Evolutionary conservation across 2,329 filamentous ascomycete species (phyloP).

Genomic region (Fusarium xylarioides): DNA sequence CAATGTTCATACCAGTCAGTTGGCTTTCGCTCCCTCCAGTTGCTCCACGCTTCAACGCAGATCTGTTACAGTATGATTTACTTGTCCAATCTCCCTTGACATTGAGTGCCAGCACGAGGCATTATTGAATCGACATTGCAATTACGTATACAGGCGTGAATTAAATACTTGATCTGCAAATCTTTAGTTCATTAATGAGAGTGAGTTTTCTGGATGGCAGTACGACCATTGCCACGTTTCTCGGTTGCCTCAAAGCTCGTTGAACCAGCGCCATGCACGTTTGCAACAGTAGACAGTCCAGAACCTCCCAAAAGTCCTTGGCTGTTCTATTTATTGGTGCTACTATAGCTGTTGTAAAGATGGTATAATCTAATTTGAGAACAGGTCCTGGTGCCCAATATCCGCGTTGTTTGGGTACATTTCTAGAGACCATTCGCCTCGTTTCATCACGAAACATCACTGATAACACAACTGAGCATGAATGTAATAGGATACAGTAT

Average conservation of each 20-base stretch:
- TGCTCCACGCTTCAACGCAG: conserved; percentile 15
- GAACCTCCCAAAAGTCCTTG: not conserved
- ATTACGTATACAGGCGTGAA: conserved; percentile 17
- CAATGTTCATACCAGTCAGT: not conserved
- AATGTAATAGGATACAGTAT: not conserved
- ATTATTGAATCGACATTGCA: conserved; percentile 30
- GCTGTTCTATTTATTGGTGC: not conserved
- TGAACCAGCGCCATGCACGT: not conserved
- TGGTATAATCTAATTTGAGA: not conserved
- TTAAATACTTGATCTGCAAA: conserved; percentile 1
- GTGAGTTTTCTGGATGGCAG: not conserved
- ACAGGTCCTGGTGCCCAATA: not conserved
- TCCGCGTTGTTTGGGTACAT: not conserved
- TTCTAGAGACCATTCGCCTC: not conserved
- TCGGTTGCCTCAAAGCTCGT: not conserved
- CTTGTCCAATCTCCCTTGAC: conserved; percentile 16
- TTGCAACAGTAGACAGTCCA: not conserved
- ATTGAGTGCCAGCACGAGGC: conserved; percentile 13
- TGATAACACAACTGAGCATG: not conserved
- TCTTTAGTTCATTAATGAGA: not conserved
- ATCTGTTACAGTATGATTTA: conserved; percentile 7
- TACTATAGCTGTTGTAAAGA: not conserved
- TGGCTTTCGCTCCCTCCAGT: not conserved
- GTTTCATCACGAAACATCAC: conserved; percentile 15
- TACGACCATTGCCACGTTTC: conserved; percentile 8